phyloP scores from a whole-genome alignment of 805 yeast genomes.

The Pichia ethanolica region DNA sequence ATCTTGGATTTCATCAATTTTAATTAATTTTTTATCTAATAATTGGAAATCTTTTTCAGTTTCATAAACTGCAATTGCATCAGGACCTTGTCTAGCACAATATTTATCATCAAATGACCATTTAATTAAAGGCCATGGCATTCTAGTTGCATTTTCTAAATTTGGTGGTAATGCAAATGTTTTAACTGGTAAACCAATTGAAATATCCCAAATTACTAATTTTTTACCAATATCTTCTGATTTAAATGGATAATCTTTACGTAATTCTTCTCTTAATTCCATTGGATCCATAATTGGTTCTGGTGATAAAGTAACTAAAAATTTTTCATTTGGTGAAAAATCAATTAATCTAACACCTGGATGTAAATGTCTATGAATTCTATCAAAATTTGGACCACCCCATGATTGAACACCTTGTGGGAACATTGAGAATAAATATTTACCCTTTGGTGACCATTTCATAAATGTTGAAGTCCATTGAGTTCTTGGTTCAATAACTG shows the following conservation, averaged over 20 bases:
- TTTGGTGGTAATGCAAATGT: slow-evolving; percentile 85
- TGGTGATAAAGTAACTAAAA: slow-evolving; percentile 82
- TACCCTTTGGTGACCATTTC: slow-evolving; percentile 90
- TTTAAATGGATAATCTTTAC: slow-evolving; percentile 71
- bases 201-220: slow-evolving; percentile 86
- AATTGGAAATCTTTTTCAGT: slow-evolving; percentile 62
- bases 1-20: slow-evolving; percentile 77
- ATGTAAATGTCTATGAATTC: slow-evolving; percentile 74
- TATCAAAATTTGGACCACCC: slow-evolving; percentile 81
- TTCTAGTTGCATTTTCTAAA: slow-evolving; percentile 54
- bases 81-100: slow-evolving; percentile 93
- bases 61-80: slow-evolving; percentile 86
- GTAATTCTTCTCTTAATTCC: slow-evolving; percentile 47
- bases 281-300: slow-evolving; percentile 72
- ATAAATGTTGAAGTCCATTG: slow-evolving; percentile 86
- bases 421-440: slow-evolving; percentile 78
- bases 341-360: slow-evolving; percentile 85
- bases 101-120: slow-evolving; percentile 92
- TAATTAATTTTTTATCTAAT: slow-evolving; percentile 77
- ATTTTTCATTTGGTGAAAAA: slow-evolving; percentile 89
- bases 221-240: slow-evolving; percentile 88
- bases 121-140: slow-evolving; percentile 93
- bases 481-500: slow-evolving; percentile 67
- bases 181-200: slow-evolving; percentile 74
- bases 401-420: slow-evolving; percentile 93